Evolutionary conservation across 805 yeast species (phyloP), one percentile per base, ranked within the genome.

Genomic region (Suhomyces canberraensis): DNA sequence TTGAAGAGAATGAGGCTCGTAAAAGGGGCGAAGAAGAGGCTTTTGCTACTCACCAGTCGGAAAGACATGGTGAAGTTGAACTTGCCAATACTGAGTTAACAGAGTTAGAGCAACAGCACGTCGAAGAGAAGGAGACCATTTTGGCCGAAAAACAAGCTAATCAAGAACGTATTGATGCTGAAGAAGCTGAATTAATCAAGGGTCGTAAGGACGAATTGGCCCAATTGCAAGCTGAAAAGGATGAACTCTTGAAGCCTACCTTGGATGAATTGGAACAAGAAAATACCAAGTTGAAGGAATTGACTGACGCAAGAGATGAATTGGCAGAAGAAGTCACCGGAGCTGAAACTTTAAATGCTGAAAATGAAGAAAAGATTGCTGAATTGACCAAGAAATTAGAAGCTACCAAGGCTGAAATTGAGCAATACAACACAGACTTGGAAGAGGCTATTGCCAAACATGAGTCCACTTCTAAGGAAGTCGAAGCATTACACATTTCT

Each of bases 241-340:
- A 77, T 48, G 76, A 64, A 39, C 71, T 69, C 33, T 54, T 78
- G 45, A 70, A 73, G 33, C 86, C 86, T 32, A 56, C 71, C 15
- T 64, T 77, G 47, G 78, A 68, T 25, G 79, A 74, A 48, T 64
- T 77, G 49, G 68, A 65, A 42, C 49, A 49, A 20, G 84, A 79
- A 59, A 66, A 69, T 24, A 62, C 60, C 17, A 71, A 72, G 43
- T 66, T 79, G 51, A 60, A 64, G 33, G 73, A 70, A n/a, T 63
- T 79, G 47, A 69, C 72, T 28, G 61, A 71, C 38, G 71, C 75
- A 41, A 74, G 75, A 52, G 65, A 64, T 32, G 76, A 69, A 33
- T 58, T 64, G 44, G 54, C 66, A 14, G 66, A 68, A 39, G 74
- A 69, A 25, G 74, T 66, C 29, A 62, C 61, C 13, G 52, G 65